Evolutionary conservation across 768 basidiomycete genomes (phyloP).

Genomic region (Pisolithus microcarpus): DNA sequence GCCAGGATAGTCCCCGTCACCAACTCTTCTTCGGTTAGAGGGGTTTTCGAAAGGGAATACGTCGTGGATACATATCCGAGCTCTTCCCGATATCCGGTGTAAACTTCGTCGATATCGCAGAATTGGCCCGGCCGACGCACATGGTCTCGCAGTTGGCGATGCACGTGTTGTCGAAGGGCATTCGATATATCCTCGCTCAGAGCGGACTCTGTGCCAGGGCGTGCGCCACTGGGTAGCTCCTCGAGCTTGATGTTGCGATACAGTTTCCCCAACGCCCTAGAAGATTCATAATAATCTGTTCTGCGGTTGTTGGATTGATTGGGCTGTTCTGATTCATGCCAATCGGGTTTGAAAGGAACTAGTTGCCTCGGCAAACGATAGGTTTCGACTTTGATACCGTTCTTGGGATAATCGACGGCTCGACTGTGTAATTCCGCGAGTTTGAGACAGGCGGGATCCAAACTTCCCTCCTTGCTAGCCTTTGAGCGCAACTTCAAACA

Average conservation of each 20-base stretch:
- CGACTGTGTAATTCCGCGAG: slow-evolving; percentile 52
- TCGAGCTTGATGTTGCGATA: slow-evolving; percentile 55
- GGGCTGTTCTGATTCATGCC: slow-evolving; percentile 57
- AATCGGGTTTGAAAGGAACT: slow-evolving; percentile 71
- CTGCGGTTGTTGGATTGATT: slow-evolving; percentile 34
- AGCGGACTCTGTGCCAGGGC: slow-evolving; percentile 8
- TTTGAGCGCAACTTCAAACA: not conserved
- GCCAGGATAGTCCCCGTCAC: slow-evolving; percentile 70
- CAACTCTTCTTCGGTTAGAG: slow-evolving; percentile 65
- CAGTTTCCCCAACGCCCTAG: slow-evolving; percentile 62
- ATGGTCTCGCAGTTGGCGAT: slow-evolving; percentile 11
- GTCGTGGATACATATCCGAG: slow-evolving; percentile 63
- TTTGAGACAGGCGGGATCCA: slow-evolving; percentile 47
- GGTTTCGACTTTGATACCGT: slow-evolving; percentile 59
- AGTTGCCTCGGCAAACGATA: slow-evolving; percentile 45
- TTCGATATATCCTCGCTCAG: slow-evolving; percentile 27
- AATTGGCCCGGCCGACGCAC: not conserved
- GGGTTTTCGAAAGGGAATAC: slow-evolving; percentile 54
- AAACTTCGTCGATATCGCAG: slow-evolving; percentile 29
- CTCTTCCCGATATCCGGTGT: slow-evolving; percentile 53
- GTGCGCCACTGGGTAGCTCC: slow-evolving; percentile 21
- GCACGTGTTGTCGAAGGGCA: slow-evolving; percentile 17
- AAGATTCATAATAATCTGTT: slow-evolving; percentile 67
- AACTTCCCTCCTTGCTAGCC: slow-evolving; percentile 48
- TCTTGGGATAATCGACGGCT: slow-evolving; percentile 80